Evolutionary conservation across 73 alveolate species (phyloP), one percentile per base, ranked within the genome.

Genomic region (Diophrys sp.): DNA sequence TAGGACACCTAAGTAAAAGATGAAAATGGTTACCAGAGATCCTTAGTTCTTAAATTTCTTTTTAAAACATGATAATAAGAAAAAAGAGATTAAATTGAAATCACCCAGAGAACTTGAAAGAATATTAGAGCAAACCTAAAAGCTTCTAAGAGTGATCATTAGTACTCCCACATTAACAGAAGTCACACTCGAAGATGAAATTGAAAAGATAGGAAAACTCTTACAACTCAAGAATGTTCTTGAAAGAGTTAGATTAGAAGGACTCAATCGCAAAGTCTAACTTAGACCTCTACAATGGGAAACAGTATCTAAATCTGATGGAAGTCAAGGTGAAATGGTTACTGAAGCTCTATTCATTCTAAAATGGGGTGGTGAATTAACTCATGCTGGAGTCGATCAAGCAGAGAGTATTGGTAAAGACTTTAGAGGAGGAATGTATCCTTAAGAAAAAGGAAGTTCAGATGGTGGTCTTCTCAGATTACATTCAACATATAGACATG

Each of bases 281-380:
- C 72, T 91, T 78, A 77, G 86, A 67, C 95, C 96, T 71, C 79
- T 85, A 68, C 57, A 25, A 25, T 78, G 73, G 56, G 84, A 69
- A 74, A 70, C 71, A 56, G 85, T 74, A 66, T 75, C 70, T 54
- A 76, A 82, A 29, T 32, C 77, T 5, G 85, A 85, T 28, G 87
- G 85, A 30, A 67, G 66, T 34, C 62, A 84, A 56, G 71, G n/a
- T 23, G 73, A 71, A 66, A 78, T 56, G 29, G 89, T 91, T 33
- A 74, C 88, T 24, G 92, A 89, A 78, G 94, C 93, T 23, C 84
- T 91, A 62, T 75, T 93, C 78, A 81, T 93, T 54, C 81, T 92
- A 67, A 91, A 96, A 84, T 96, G 99, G 98, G 99, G 99, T 30
- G 99, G 99, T 14, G 97, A 89, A 57, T 78, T 96, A 67, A 96